A percentile compares a stretch with the other conserved stretches of the same genome.
Evolutionary conservation across 371 early-diverging fungal species (phyloP).

Genomic region (Mortierella sp.): DNA sequence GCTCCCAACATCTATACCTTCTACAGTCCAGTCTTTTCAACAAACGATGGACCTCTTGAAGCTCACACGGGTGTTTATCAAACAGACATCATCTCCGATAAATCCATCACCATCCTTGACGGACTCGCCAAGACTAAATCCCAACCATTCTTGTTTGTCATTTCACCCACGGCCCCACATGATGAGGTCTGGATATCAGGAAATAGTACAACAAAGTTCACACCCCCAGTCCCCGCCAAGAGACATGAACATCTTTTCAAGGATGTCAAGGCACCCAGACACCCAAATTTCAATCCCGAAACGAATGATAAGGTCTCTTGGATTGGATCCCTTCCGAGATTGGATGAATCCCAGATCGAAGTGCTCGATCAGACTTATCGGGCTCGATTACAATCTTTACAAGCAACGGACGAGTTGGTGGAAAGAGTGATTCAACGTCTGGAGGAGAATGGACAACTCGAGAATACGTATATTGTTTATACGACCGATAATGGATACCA

Average conservation of each 20-base stretch:
- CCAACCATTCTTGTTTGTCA: conserved; percentile 68
- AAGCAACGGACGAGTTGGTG: conserved; percentile 74
- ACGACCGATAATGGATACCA: conserved; percentile 79
- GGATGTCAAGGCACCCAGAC: conserved; percentile 66
- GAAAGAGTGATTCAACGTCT: conserved; percentile 65
- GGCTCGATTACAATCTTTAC: conserved; percentile 68
- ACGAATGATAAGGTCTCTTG: conserved; percentile 66
- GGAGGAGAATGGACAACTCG: conserved; percentile 63
- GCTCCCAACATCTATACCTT: conserved; percentile 72
- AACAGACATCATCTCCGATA: conserved; percentile 71
- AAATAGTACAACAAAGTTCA: conserved; percentile 11
- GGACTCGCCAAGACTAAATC: conserved; percentile 54
- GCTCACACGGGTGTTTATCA: conserved; percentile 64
- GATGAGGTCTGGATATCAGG: conserved; percentile 43
- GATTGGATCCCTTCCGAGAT: conserved; percentile 59
- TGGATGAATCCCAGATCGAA: conserved; percentile 57
- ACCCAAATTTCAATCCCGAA: conserved; percentile 69
- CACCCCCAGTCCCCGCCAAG: conserved; percentile 42
- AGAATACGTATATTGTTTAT: conserved; percentile 75
- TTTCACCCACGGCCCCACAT: conserved; percentile 61
- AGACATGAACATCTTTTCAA: conserved; percentile 63
- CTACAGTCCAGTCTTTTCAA: conserved; percentile 67
- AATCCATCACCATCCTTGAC: conserved; percentile 63
- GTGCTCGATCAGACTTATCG: conserved; percentile 66
- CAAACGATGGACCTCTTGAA: conserved; percentile 65